Conservation (phyloP, 2,329 filamentous ascomycete genomes). For the Aspergillus vadensis region DNA sequence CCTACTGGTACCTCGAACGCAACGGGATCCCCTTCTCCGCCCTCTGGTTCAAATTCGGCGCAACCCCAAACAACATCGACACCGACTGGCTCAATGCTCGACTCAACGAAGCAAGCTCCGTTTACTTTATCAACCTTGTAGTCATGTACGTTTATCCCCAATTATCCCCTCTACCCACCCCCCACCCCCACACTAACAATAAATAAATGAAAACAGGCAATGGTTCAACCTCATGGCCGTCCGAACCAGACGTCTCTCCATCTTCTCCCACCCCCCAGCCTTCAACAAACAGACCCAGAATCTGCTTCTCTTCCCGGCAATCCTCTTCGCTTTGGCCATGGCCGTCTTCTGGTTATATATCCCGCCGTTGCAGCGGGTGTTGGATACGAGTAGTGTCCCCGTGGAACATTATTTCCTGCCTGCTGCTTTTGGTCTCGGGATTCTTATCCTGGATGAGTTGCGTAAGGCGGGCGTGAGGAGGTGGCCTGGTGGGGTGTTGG, state of each 20-base stretch:
- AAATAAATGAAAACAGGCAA: constrained; percentile 49
- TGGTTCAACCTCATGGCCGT: constrained; percentile 74
- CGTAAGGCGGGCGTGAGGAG: constrained; percentile 65
- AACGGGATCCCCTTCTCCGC: constrained; percentile 65
- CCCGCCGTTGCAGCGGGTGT: constrained; percentile 61
- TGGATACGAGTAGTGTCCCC: constrained; percentile 65
- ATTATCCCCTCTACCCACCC: neutral
- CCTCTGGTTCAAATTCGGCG: constrained; percentile 71
- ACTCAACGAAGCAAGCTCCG: constrained; percentile 67
- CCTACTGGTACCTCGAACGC: constrained; percentile 63
- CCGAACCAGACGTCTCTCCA: constrained; percentile 64
- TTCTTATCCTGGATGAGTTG: constrained; percentile 66
- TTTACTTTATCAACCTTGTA: constrained; percentile 80
- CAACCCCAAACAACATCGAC: constrained; percentile 54
- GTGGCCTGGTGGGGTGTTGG: constrained; percentile 60
- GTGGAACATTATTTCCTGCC: constrained; percentile 77
- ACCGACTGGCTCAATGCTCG: constrained; percentile 52
- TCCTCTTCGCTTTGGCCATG: constrained; percentile 68
- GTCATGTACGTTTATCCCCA: constrained; percentile 62
- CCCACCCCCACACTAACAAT: neutral
- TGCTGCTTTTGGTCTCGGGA: constrained; percentile 67
- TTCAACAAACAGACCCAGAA: constrained; percentile 69
- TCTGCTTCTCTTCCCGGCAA: constrained; percentile 68
- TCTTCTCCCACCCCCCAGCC: constrained; percentile 71
- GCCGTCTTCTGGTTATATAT: constrained; percentile 72